phyloP scores from a whole-genome alignment of 306 rosid species.

The Rosa persica region DNA sequence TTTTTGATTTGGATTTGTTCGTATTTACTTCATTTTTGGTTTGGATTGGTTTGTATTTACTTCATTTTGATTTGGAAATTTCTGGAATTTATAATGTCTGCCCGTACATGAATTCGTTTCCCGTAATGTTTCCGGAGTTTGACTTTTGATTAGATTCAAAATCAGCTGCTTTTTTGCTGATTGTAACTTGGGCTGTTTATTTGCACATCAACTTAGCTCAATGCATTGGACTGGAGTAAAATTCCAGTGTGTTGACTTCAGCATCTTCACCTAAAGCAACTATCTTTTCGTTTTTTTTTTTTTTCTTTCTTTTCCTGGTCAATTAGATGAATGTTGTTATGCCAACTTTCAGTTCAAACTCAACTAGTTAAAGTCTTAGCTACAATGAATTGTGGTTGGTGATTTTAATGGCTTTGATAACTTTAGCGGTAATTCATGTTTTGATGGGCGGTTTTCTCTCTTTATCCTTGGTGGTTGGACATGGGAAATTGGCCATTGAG shows the following conservation, averaged over 20 bases:
- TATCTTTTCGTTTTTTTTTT: neutral
- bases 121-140: neutral
- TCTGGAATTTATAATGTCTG: neutral
- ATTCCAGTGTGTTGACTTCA: conserved; percentile 13
- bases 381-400: neutral
- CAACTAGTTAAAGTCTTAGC: neutral
- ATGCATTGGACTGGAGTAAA: neutral
- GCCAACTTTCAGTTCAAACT: neutral
- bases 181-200: neutral
- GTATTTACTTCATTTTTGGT: neutral
- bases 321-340: neutral
- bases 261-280: neutral
- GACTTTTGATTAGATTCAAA: neutral
- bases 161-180: neutral
- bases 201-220: neutral
- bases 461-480: neutral
- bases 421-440: neutral
- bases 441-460: neutral
- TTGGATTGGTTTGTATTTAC: neutral
- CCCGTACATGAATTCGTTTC: neutral
- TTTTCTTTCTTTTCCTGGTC: too few species aligned
- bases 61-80: neutral
- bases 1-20: neutral
- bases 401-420: neutral
- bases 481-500: neutral